Percentiles rank a stretch among this genome's conserved stretches.
phyloP scores from a whole-genome alignment of 176 grass and related monocot species.

The Oryza glumipatula region DNA sequence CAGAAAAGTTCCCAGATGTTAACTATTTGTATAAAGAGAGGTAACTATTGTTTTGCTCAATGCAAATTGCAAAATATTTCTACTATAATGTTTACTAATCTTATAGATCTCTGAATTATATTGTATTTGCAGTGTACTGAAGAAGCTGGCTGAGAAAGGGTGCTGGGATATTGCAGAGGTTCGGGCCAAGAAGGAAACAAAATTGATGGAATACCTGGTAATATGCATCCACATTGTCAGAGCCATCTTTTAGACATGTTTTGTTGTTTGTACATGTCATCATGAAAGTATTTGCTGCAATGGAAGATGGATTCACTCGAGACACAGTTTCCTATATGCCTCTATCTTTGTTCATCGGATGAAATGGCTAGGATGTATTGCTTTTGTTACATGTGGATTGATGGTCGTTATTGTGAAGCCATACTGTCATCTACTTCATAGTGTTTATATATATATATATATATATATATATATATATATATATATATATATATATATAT shows the following conservation, averaged over 20 bases:
- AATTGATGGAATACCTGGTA: conserved; percentile 92
- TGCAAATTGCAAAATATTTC: conserved; percentile 5
- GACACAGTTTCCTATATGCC: conserved; percentile 23
- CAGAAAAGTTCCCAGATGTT: conserved; percentile 82
- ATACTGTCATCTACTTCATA: too few relatives aligned
- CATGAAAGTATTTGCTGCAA: conserved; percentile 1
- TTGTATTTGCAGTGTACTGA: conserved; percentile 63
- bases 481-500: too few relatives aligned
- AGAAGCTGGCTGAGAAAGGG: conserved; percentile 95
- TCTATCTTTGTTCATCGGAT: too few relatives aligned
- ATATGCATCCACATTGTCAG: conserved; percentile 25
- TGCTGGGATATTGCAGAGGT: conserved; percentile 95
- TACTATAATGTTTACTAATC: conserved; percentile 13
- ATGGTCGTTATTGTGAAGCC: too few relatives aligned
- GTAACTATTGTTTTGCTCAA: conserved; percentile 45
- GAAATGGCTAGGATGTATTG: too few relatives aligned
- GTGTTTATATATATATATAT: too few relatives aligned
- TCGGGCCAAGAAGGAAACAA: conserved; percentile 71
- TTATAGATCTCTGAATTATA: conserved; percentile 23
- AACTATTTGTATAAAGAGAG: conserved; percentile 88
- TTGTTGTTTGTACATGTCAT: conserved; percentile 12
- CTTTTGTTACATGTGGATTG: too few relatives aligned
- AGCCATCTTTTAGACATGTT: conserved; percentile 1
- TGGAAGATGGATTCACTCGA: conserved; percentile 4
- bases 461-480: too few relatives aligned